Evolutionary conservation across 352 stramenopile genomes (phyloP).

Genomic region (Phytophthora pinifolia): DNA sequence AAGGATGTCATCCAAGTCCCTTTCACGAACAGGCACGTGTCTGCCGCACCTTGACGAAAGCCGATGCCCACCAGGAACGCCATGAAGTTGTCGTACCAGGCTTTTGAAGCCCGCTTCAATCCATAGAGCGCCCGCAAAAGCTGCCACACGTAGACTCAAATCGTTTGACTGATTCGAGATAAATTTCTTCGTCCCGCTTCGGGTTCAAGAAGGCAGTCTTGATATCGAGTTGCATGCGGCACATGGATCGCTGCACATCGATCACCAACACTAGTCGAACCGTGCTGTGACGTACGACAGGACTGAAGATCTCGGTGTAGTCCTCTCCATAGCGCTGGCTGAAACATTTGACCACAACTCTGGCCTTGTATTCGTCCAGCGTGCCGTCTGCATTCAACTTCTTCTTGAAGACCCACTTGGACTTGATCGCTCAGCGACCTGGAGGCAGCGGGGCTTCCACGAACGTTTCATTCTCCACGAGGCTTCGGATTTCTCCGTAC

Average conservation of each 20-base stretch:
- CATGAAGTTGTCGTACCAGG: constrained; percentile 26
- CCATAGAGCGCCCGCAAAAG: constrained; percentile 31
- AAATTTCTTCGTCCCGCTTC: no score
- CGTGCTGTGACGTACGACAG: constrained; percentile 18
- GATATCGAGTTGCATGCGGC: no score
- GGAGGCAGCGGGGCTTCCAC: not conserved
- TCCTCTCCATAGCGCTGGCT: constrained; percentile 29
- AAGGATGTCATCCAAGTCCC: constrained; percentile 28
- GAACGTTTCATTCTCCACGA: not conserved
- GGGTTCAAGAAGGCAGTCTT: no score
- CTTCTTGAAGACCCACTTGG: constrained; percentile 2
- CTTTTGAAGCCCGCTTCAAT: constrained; percentile 26
- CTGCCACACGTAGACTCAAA: constrained; percentile 16
- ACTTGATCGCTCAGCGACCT: constrained; percentile 1
- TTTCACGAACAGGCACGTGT: constrained; percentile 29
- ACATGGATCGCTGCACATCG: no score
- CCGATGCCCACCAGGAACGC: constrained; percentile 7
- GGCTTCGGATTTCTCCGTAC: not conserved
- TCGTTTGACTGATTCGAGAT: not conserved
- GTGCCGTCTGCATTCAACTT: constrained; percentile 16
- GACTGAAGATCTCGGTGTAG: constrained; percentile 39
- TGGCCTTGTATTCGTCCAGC: constrained; percentile 34
- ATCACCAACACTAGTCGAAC: constrained; percentile 15
- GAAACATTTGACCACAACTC: constrained; percentile 29
- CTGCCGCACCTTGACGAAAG: constrained; percentile 10